Evolutionary conservation across 2,329 filamentous ascomycete species (phyloP).

Genomic region (Penicillium decumbens): DNA sequence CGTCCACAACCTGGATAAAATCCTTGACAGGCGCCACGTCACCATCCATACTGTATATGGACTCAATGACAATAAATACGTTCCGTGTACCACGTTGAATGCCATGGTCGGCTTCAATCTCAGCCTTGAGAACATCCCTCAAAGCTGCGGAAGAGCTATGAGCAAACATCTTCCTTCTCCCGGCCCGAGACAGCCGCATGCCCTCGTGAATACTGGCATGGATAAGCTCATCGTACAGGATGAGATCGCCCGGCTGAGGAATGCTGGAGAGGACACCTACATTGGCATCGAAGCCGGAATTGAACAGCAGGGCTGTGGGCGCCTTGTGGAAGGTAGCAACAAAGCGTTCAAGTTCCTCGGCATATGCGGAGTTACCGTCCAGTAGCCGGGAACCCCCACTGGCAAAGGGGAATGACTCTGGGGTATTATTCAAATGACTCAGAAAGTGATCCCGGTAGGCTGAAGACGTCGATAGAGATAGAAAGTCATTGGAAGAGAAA

Average conservation of each 20-base stretch:
- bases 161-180: conserved; percentile 40
- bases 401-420: conserved; percentile 44
- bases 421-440: conserved; percentile 40
- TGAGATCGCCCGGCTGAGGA: conserved; percentile 56
- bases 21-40: conserved; percentile 62
- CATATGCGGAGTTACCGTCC: conserved; percentile 60
- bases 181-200: conserved; percentile 61
- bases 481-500: conserved; percentile 64
- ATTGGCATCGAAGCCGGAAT: conserved; percentile 65
- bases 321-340: conserved; percentile 60
- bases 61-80: conserved; percentile 66
- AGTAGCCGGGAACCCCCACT: conserved; percentile 59
- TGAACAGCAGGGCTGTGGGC: conserved; percentile 55
- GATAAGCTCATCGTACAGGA: conserved; percentile 70
- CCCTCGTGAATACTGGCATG: conserved; percentile 77
- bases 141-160: conserved; percentile 47
- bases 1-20: conserved; percentile 56
- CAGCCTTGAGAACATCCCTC: conserved; percentile 31
- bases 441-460: conserved; percentile 49
- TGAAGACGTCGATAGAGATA: conserved; percentile 52
- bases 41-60: conserved; percentile 79
- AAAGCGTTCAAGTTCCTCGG: conserved; percentile 54
- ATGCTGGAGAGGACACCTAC: conserved; percentile 58
- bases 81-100: conserved; percentile 43
- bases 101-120: conserved; percentile 29